Conservation (phyloP, 176 grass and related monocot genomes). For the Oryza nivara region DNA sequence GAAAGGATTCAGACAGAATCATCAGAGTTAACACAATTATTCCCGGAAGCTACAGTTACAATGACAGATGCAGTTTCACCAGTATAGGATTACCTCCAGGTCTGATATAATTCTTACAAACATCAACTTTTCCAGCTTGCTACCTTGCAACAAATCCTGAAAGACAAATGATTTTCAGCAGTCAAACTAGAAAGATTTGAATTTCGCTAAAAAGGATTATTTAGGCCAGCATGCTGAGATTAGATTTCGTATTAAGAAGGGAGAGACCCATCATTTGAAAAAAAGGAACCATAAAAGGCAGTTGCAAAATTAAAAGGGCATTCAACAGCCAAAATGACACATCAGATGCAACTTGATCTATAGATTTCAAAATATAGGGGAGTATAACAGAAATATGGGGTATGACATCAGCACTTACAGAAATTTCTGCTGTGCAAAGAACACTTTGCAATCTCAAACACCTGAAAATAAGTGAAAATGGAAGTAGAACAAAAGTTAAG, state of each 20-base stretch:
- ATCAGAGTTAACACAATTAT: background rate
- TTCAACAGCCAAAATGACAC: no score
- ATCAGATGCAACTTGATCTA: slow-evolving; percentile 3
- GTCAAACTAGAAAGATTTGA: slow-evolving; percentile 33
- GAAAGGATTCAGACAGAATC: background rate
- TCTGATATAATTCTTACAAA: slow-evolving; percentile 71
- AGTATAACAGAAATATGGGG: background rate
- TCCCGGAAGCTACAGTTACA: slow-evolving; percentile 14
- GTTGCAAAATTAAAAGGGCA: background rate
- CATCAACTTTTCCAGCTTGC: slow-evolving; percentile 61
- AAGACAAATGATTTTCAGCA: slow-evolving; percentile 32
- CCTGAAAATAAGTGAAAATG: slow-evolving; percentile 32
- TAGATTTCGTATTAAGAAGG: background rate
- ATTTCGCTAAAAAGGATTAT: slow-evolving; percentile 13
- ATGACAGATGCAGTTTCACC: background rate
- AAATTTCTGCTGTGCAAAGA: slow-evolving; percentile 62
- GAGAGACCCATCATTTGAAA: background rate
- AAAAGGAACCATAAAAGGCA: slow-evolving; percentile 15
- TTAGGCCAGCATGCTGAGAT: background rate
- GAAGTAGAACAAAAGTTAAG: background rate
- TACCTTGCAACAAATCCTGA: slow-evolving; percentile 56
- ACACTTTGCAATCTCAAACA: slow-evolving; percentile 65
- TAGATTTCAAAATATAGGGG: slow-evolving; percentile 16
- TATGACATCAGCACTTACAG: slow-evolving; percentile 54
- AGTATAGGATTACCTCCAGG: slow-evolving; percentile 59